A percentile compares a stretch with the other conserved stretches of the same genome.
phyloP scores from a whole-genome alignment of 1,139 yeast genomes.

The Yueomyces sp. region DNA sequence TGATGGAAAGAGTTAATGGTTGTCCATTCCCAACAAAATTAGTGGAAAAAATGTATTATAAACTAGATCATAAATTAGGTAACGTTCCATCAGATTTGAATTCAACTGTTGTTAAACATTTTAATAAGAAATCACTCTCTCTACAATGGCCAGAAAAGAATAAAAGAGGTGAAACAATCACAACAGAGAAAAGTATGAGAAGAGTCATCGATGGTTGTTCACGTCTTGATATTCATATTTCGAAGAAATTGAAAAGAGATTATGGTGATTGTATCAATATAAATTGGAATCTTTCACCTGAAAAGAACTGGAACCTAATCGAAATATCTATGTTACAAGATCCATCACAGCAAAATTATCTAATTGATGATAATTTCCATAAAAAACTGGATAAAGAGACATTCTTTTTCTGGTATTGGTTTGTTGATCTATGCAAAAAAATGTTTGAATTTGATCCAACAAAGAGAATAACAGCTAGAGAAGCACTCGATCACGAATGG shows the following conservation, averaged over 20 bases:
- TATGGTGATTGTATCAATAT: conserved; percentile 18
- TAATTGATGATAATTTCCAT: not conserved
- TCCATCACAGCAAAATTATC: conserved; percentile 6
- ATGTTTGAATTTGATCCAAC: conserved; percentile 54
- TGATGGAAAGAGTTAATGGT: conserved; percentile 68
- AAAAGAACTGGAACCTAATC: conserved; percentile 20
- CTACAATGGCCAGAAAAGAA: conserved; percentile 23
- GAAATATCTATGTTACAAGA: conserved; percentile 1
- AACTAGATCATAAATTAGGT: conserved; percentile 20
- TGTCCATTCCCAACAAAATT: conserved; percentile 20
- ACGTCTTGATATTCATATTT: conserved; percentile 18
- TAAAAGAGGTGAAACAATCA: conserved; percentile 17
- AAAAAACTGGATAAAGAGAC: conserved; percentile 28
- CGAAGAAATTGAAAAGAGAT: conserved; percentile 17
- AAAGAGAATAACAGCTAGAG: conserved; percentile 50
- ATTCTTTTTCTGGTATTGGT: conserved; percentile 67
- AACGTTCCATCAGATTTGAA: conserved; percentile 21
- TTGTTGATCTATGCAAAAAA: conserved; percentile 50
- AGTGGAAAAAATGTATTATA: conserved; percentile 23
- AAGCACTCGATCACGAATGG: conserved; percentile 69
- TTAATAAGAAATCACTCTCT: conserved; percentile 12
- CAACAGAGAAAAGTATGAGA: conserved; percentile 20
- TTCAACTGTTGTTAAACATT: conserved; percentile 22
- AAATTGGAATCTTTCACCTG: conserved; percentile 21
- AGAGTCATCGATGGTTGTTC: conserved; percentile 20